Percentiles rank a stretch among this genome's conserved stretches.
phyloP scores from a whole-genome alignment of 2,329 filamentous ascomycete species.

The Phaeomoniella chlamydospora region DNA sequence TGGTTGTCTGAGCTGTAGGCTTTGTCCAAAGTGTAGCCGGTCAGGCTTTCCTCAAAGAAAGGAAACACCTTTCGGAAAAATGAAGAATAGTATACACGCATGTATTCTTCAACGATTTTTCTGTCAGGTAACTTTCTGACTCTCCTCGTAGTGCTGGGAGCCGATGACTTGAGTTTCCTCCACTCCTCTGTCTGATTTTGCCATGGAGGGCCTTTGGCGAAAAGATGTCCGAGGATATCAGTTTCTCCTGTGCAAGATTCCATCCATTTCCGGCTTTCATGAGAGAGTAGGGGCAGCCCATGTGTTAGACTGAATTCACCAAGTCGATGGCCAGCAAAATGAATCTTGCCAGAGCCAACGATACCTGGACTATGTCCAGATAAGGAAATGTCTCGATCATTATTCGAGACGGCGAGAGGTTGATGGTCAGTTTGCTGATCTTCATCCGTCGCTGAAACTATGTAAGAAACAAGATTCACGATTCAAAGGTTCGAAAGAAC shows the following conservation, averaged over 20 bases:
- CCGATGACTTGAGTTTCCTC: conserved; percentile 10
- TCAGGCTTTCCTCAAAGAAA: conserved; percentile 31
- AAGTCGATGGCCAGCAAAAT: conserved; percentile 33
- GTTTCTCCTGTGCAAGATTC: conserved; percentile 27
- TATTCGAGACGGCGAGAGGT: too few relatives aligned
- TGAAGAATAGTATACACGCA: conserved; percentile 17
- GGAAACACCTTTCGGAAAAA: conserved; percentile 33
- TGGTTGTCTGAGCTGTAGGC: conserved; percentile 23
- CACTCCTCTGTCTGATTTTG: conserved; percentile 17
- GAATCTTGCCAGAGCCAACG: conserved; percentile 17
- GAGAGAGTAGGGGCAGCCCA: conserved; percentile 35
- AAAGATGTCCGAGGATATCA: conserved; percentile 10
- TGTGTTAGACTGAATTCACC: conserved; percentile 32
- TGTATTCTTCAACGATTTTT: conserved; percentile 15
- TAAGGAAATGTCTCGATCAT: conserved; percentile 16
- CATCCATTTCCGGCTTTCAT: conserved; percentile 34
- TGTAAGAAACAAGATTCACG: too few relatives aligned
- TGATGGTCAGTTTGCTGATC: too few relatives aligned
- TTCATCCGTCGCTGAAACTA: too few relatives aligned
- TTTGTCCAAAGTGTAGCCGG: conserved; percentile 26
- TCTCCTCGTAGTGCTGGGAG: conserved; percentile 8
- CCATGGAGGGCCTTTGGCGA: conserved; percentile 17
- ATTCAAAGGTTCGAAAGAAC: too few relatives aligned
- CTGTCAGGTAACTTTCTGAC: conserved; percentile 21
- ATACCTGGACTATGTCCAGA: too few relatives aligned